Conservation (phyloP, 2,329 filamentous ascomycete species). For the Sclerotinia borealis region DNA sequence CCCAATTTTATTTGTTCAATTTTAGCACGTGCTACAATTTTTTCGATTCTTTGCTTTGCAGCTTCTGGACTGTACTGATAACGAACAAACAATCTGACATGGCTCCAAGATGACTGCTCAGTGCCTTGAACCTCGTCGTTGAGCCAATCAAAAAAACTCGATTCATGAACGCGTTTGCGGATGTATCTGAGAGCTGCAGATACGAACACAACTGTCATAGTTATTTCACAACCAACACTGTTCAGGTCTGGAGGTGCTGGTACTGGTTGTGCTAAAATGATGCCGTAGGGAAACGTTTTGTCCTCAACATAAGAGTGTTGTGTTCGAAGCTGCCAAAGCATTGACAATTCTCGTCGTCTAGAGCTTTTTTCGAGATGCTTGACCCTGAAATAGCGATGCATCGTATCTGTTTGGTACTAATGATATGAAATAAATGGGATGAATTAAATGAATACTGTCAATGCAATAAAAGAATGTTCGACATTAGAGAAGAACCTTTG, state of each 20-base stretch:
- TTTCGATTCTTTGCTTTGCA: too few species aligned
- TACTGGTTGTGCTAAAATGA: neutral
- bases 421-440: neutral
- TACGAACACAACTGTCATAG: neutral
- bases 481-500: too few species aligned
- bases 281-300: neutral
- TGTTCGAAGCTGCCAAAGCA: neutral
- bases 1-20: too few species aligned
- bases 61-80: too few species aligned
- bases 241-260: neutral
- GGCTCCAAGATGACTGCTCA: neutral
- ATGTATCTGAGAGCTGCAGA: neutral
- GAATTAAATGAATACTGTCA: too few species aligned
- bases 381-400: neutral
- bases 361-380: neutral
- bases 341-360: neutral
- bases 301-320: neutral
- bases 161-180: too few species aligned
- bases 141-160: neutral
- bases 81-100: neutral
- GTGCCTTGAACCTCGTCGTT: fast-evolving
- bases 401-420: too few species aligned
- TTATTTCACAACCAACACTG: neutral
- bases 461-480: too few species aligned
- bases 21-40: too few species aligned